Conservation (phyloP, 2,329 filamentous ascomycete genomes). For the Aspergillus ustus region DNA sequence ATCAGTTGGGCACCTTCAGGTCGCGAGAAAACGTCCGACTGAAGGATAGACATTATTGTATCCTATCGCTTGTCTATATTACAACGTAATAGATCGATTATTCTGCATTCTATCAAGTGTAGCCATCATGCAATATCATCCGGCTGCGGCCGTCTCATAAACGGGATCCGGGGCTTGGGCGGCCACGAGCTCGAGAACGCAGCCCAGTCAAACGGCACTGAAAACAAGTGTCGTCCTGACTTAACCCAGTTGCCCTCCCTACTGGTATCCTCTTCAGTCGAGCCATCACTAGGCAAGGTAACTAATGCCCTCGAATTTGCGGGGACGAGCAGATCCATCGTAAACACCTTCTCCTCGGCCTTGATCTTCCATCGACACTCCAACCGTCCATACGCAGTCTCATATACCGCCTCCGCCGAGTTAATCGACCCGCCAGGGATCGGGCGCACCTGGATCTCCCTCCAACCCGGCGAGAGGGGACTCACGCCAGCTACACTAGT, state of each 20-base stretch:
- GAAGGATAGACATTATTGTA: neutral
- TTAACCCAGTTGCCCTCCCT: conserved; percentile 18
- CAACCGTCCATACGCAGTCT: conserved; percentile 38
- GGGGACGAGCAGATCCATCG: conserved; percentile 25
- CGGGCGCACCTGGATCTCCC: conserved; percentile 32
- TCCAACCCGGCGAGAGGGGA: conserved; percentile 38
- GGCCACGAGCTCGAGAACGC: conserved; percentile 25
- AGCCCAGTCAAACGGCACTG: neutral
- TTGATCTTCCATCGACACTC: conserved; percentile 28
- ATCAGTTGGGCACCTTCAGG: neutral
- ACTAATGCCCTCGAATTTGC: conserved; percentile 27
- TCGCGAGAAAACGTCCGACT: neutral
- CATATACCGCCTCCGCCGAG: conserved; percentile 33
- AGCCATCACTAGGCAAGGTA: conserved; percentile 18
- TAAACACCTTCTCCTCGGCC: conserved; percentile 5
- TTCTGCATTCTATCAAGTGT: neutral
- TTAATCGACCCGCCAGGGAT: conserved; percentile 37
- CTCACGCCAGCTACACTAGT: conserved; percentile 30
- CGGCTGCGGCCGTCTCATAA: conserved; percentile 16
- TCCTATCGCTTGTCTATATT: too few relatives aligned
- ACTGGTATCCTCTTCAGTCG: neutral
- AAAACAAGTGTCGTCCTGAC: conserved; percentile 24
- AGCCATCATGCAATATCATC: conserved; percentile 16
- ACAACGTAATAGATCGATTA: too few relatives aligned
- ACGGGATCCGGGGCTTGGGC: conserved; percentile 22